phyloP scores from a whole-genome alignment of 2,329 filamentous ascomycete species.

The Ascochyta rabiei region DNA sequence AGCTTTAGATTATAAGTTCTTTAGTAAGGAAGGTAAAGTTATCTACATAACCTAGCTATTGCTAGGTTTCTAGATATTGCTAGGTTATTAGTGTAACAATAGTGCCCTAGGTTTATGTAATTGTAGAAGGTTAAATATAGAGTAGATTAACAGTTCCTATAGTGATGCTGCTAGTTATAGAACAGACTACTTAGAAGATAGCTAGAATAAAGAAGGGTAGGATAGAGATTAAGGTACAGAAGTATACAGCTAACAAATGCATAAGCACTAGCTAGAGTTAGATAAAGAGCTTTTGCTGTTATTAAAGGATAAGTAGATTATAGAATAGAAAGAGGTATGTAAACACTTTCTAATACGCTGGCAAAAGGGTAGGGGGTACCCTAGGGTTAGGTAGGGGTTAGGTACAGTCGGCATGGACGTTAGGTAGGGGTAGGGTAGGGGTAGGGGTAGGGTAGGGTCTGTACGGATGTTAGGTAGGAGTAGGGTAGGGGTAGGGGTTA shows the following conservation, averaged over 20 bases:
- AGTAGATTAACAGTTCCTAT: constrained; percentile 14
- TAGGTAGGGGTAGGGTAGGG: no score
- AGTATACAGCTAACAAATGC: constrained; percentile 13
- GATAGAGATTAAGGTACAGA: constrained; percentile 13
- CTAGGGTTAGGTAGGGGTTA: no score
- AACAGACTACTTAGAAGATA: constrained; percentile 15
- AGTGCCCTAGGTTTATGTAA: constrained; percentile 7
- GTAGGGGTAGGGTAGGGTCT: no score
- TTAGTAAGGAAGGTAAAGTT: constrained; percentile 16
- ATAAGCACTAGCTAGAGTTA: constrained; percentile 14
- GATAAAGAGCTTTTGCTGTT: constrained; percentile 21
- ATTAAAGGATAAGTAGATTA: constrained; percentile 17
- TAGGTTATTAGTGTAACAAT: constrained; percentile 15
- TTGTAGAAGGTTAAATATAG: constrained; percentile 13
- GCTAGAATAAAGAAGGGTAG: constrained; percentile 13
- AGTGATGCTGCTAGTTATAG: constrained; percentile 13
- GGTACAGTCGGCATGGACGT: no score
- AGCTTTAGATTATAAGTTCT: constrained; percentile 8
- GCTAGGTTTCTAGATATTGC: constrained; percentile 17
- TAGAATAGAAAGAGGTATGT: constrained; percentile 19
- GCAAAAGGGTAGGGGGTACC: no score
- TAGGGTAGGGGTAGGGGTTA: no score
- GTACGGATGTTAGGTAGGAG: no score
- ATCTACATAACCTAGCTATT: background rate
- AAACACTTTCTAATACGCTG: constrained; percentile 22